These are phyloP conservation scores for Austroboletus novae-zelandiae DNA, from an alignment of 1,284 basidiomycete genomes.

Conservation along the genomic window DNA sequence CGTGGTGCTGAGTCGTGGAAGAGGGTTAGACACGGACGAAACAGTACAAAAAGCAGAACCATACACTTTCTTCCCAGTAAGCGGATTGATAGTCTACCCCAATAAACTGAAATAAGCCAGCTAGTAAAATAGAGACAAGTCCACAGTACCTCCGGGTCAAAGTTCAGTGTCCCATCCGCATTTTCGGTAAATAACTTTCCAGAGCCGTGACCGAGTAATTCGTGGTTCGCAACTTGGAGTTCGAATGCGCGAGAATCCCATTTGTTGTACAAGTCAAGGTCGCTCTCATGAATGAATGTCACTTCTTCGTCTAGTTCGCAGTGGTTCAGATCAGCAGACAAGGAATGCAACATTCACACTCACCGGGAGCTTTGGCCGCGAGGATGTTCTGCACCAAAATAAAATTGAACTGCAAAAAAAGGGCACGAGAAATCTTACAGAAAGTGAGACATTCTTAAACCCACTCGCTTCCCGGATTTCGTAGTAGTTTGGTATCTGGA, in stretches of 20 bases:
- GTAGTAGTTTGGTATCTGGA: constrained; percentile 78
- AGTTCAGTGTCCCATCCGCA: constrained; percentile 74
- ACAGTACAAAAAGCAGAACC: constrained; percentile 13
- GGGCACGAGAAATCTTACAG: constrained; percentile 40
- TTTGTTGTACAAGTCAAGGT: constrained; percentile 63
- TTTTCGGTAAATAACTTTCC: constrained; percentile 79
- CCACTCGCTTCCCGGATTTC: constrained; percentile 75
- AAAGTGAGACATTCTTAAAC: constrained; percentile 82
- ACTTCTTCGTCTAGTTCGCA: constrained; percentile 60
- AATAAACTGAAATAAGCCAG: background rate
- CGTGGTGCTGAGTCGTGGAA: constrained; percentile 44
- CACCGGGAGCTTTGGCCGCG: constrained; percentile 79
- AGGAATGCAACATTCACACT: constrained; percentile 14
- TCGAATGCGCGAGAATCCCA: constrained; percentile 81
- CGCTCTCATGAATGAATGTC: constrained; percentile 79
- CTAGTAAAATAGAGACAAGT: constrained; percentile 29
- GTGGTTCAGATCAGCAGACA: too few species aligned
- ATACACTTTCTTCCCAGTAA: constrained; percentile 78
- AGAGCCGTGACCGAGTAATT: constrained; percentile 75
- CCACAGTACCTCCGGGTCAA: constrained; percentile 54
- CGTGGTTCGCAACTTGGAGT: constrained; percentile 84
- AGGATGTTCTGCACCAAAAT: constrained; percentile 60
- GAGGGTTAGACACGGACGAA: background rate
- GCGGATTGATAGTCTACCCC: constrained; percentile 69
- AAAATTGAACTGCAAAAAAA: background rate